Conservation (phyloP, 140 eudicot genomes). For the Anethum foeniculum region DNA sequence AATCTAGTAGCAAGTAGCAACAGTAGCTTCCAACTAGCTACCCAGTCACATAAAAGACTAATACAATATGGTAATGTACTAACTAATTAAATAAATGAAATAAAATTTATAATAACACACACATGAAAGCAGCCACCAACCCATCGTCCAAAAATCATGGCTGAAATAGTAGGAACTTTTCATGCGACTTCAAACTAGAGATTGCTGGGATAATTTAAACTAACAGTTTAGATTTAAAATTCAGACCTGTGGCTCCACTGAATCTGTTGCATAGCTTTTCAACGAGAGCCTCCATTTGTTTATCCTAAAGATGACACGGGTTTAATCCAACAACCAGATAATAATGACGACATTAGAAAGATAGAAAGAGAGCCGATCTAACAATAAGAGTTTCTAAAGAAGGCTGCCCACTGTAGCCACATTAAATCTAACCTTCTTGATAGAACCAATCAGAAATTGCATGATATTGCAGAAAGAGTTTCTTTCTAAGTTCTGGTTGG, state of each 20-base stretch:
- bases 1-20: not conserved
- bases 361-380: not conserved
- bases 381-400: not conserved
- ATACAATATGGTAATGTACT: not conserved
- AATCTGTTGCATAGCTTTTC: constrained; percentile 94
- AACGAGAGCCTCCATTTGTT: constrained; percentile 98
- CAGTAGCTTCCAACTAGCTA: not conserved
- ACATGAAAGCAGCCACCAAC: not conserved
- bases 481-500: constrained; percentile 58
- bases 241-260: constrained; percentile 77
- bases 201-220: not conserved
- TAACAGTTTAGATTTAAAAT: not conserved
- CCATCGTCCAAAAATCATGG: not conserved
- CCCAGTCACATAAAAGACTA: not conserved
- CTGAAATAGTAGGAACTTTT: not conserved
- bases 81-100: not conserved
- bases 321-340: not conserved
- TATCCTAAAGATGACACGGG: constrained; percentile 46
- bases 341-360: not conserved
- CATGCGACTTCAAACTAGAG: not conserved
- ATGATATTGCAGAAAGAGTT: constrained; percentile 85
- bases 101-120: not conserved
- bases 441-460: constrained; percentile 94
- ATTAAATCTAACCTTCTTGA: constrained; percentile 58
- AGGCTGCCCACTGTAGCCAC: constrained; percentile 2